These are phyloP conservation scores for Aureobasidium sp. DNA, from an alignment of 2,329 filamentous ascomycete genomes.

Conservation along the genomic window DNA sequence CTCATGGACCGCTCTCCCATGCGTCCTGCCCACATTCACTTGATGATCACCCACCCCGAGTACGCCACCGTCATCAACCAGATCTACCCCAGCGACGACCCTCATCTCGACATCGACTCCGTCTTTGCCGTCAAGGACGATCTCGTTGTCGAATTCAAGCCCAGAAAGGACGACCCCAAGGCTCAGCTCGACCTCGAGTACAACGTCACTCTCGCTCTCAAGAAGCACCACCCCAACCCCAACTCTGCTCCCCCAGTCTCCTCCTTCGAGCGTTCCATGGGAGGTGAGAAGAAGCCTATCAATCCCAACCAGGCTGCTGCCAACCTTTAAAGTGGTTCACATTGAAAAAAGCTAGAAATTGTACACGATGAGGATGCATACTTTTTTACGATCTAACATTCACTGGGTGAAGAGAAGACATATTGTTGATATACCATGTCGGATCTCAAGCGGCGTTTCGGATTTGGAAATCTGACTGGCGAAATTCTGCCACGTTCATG, in stretches of 20 bases:
- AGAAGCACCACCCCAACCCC: constrained; percentile 11
- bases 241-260: constrained; percentile 7
- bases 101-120: constrained; percentile 49
- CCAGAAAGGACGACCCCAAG: constrained; percentile 41
- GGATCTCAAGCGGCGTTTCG: background rate
- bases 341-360: background rate
- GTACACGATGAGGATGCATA: background rate
- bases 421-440: constrained; percentile 3
- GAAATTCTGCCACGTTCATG: background rate
- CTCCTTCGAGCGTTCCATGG: constrained; percentile 9
- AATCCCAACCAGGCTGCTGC: constrained; percentile 4
- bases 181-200: constrained; percentile 48
- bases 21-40: constrained; percentile 54
- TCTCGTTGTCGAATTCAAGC: constrained; percentile 49
- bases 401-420: background rate
- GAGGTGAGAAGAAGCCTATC: background rate
- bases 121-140: constrained; percentile 56
- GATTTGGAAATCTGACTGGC: background rate
- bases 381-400: background rate
- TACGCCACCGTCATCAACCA: constrained; percentile 51
- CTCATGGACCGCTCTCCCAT: constrained; percentile 51
- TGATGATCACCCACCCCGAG: constrained; percentile 46
- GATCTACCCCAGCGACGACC: constrained; percentile 52
- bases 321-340: background rate
- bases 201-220: constrained; percentile 33